Evolutionary conservation across 768 basidiomycete species (phyloP).

Genomic region (Rhizopogon vinicolor): DNA sequence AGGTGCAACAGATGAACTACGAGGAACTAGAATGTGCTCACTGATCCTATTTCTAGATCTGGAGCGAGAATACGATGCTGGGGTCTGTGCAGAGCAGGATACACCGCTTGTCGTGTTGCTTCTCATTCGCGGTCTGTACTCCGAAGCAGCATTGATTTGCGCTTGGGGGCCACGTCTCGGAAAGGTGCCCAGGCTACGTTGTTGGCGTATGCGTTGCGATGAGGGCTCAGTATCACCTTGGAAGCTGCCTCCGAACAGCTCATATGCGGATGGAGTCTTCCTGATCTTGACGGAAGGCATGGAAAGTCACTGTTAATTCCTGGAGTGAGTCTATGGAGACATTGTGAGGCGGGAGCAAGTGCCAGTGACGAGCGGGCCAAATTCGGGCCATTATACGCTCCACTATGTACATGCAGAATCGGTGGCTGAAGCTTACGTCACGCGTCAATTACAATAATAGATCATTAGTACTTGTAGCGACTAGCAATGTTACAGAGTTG

Average conservation of each 20-base stretch:
- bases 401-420: too few species aligned
- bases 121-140: neutral
- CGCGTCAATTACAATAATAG: neutral
- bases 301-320: neutral
- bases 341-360: neutral
- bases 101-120: conserved; percentile 1
- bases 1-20: neutral
- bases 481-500: neutral
- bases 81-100: neutral
- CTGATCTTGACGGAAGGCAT: conserved; percentile 52
- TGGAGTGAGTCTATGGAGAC: too few species aligned
- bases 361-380: too few species aligned
- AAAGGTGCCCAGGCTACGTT: neutral
- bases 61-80: neutral
- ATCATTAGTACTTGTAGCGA: neutral
- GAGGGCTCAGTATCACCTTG: neutral
- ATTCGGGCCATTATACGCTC: too few species aligned
- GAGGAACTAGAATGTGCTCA: conserved; percentile 5
- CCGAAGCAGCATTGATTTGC: neutral
- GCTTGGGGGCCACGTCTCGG: neutral
- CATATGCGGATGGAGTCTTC: conserved; percentile 4
- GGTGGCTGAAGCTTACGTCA: too few species aligned
- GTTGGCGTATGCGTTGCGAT: neutral
- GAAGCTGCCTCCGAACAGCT: neutral
- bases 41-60: conserved; percentile 8